Evolutionary conservation across 176 grass and related monocot species (phyloP).

Genomic region (Carex scoparia): DNA sequence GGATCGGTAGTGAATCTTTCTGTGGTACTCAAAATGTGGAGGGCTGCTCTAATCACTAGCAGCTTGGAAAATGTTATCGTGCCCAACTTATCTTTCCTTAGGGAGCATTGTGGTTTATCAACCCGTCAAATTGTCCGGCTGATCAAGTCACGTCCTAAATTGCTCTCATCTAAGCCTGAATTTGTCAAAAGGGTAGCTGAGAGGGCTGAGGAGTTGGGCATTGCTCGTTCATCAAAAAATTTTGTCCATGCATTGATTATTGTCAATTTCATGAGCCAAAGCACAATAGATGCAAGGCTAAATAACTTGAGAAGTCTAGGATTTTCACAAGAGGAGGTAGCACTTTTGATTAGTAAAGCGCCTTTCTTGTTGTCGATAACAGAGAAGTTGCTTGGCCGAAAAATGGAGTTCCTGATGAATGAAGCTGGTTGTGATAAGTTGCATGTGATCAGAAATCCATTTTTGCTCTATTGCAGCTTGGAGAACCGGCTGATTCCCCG

Average conservation of each 20-base stretch:
- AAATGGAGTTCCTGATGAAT: conserved; percentile 45
- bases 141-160: too few relatives aligned
- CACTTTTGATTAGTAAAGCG: background rate
- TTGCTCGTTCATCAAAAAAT: background rate
- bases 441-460: conserved; percentile 16
- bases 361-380: background rate
- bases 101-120: too few relatives aligned
- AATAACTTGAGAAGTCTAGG: conserved; percentile 31
- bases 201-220: conserved; percentile 1
- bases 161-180: too few relatives aligned
- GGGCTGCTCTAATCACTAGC: too few relatives aligned
- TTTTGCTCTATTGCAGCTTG: conserved; percentile 36
- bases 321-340: conserved; percentile 25
- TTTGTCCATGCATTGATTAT: background rate
- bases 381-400: conserved; percentile 13
- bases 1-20: conserved; percentile 3
- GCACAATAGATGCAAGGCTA: conserved; percentile 22
- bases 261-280: background rate
- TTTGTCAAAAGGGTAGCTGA: too few relatives aligned
- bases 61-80: too few relatives aligned
- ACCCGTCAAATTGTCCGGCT: too few relatives aligned
- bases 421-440: conserved; percentile 9
- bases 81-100: too few relatives aligned
- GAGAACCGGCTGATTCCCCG: conserved; percentile 46
- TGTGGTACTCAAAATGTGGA: background rate